phyloP scores from a whole-genome alignment of 257 asterid genomes.

The Lantana camara region DNA sequence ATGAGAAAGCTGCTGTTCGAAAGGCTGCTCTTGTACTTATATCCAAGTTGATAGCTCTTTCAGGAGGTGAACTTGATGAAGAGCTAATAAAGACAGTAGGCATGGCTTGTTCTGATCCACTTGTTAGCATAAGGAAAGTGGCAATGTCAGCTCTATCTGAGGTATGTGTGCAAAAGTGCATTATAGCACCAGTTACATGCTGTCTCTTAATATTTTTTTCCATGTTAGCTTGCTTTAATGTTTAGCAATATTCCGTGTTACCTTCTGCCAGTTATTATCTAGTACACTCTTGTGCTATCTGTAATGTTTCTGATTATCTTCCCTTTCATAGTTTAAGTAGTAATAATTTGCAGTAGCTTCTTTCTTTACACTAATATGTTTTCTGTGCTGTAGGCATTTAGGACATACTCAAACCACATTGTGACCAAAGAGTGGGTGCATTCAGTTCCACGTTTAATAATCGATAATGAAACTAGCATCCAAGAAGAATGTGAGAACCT shows the following conservation, averaged over 20 bases:
- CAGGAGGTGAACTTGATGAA: constrained; percentile 69
- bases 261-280: constrained; percentile 13
- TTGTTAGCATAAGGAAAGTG: constrained; percentile 92
- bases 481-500: constrained; percentile 95
- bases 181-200: constrained; percentile 7
- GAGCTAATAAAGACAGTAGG: constrained; percentile 79
- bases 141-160: constrained; percentile 87
- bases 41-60: constrained; percentile 64
- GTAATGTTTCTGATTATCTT: constrained; percentile 11
- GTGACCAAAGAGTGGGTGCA: constrained; percentile 89
- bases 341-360: constrained; percentile 1
- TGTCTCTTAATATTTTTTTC: background rate
- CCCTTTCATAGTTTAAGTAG: constrained; percentile 11
- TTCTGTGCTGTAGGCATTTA: constrained; percentile 63
- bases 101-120: constrained; percentile 94
- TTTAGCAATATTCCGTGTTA: constrained; percentile 7
- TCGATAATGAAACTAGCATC: constrained; percentile 88
- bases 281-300: background rate
- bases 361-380: constrained; percentile 21
- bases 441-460: constrained; percentile 75
- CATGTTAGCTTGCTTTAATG: background rate
- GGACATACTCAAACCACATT: constrained; percentile 48
- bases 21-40: constrained; percentile 83
- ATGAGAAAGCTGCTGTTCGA: constrained; percentile 95
- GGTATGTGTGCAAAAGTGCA: constrained; percentile 41